Percentiles rank a stretch among this genome's conserved stretches.
phyloP scores from a whole-genome alignment of 2,329 filamentous ascomycete species.

The Tolypocladium guangdongense region DNA sequence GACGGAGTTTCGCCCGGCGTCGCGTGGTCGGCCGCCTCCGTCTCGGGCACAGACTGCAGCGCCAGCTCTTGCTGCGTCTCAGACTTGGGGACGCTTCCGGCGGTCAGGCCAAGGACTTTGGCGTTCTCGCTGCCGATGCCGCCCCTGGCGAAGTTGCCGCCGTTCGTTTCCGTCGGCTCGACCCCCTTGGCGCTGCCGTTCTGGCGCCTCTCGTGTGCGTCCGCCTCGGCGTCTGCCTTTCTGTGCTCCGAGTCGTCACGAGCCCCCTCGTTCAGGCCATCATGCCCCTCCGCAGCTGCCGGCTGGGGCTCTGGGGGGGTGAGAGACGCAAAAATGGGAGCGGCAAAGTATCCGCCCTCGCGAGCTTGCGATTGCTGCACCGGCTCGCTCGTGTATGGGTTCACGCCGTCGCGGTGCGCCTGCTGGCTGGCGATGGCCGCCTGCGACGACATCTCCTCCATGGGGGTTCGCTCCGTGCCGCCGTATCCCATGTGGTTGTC shows the following conservation, averaged over 20 bases:
- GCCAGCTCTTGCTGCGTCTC: conserved; percentile 12
- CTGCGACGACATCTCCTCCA: conserved; percentile 38
- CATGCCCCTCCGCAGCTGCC: background rate
- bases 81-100: conserved; percentile 8
- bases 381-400: conserved; percentile 43
- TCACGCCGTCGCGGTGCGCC: conserved; percentile 43
- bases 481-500: conserved; percentile 29
- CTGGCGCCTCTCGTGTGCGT: background rate
- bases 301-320: conserved; percentile 6
- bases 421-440: conserved; percentile 39
- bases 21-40: conserved; percentile 5
- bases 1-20: conserved; percentile 3
- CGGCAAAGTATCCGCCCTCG: conserved; percentile 8
- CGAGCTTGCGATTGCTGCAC: conserved; percentile 12
- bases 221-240: background rate
- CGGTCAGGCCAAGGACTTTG: conserved; percentile 7
- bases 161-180: conserved; percentile 1
- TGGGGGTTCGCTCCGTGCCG: conserved; percentile 30
- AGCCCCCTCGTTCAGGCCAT: background rate
- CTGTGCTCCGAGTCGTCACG: background rate
- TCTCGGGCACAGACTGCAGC: conserved; percentile 8
- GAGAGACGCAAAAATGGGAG: conserved; percentile 8
- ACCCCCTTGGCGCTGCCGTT: background rate
- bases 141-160: conserved; percentile 7
- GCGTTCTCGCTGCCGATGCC: conserved; percentile 2